These are phyloP conservation scores for Tetracladium marchalianum DNA, from an alignment of 495 filamentous ascomycete genomes.

Conservation along the genomic window DNA sequence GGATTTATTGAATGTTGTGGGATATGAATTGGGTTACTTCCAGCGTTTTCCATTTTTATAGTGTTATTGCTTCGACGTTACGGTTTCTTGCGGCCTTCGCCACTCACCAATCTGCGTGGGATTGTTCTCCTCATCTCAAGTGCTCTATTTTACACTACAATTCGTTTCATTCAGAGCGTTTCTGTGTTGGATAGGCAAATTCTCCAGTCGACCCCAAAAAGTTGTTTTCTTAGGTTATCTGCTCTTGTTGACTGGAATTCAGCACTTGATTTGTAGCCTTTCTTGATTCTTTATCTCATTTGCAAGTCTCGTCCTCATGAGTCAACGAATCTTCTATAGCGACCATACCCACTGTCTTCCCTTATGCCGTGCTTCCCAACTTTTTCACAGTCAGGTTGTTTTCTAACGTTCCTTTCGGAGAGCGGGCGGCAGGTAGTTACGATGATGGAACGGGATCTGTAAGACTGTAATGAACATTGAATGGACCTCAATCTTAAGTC, in stretches of 20 bases:
- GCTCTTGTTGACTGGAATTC: conserved; percentile 5
- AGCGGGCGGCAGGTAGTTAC: conserved; percentile 15
- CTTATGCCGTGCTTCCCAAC: conserved; percentile 6
- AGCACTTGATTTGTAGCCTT: conserved; percentile 11
- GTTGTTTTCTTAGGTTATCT: conserved; percentile 22
- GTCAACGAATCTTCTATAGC: conserved; percentile 25
- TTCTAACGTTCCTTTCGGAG: conserved; percentile 11
- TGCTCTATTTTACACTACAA: conserved; percentile 14
- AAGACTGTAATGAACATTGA: conserved; percentile 12
- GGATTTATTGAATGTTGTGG: conserved; percentile 6
- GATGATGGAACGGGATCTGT: conserved; percentile 5
- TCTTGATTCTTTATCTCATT: conserved; percentile 11
- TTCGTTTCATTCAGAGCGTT: conserved; percentile 6
- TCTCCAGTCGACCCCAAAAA: conserved; percentile 15
- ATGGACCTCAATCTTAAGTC: too few species aligned
- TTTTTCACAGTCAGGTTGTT: conserved; percentile 7
- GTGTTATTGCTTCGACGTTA: background rate
- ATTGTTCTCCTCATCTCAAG: conserved; percentile 9
- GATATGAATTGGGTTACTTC: conserved; percentile 9
- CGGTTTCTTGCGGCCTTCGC: conserved; percentile 6
- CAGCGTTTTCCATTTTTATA: conserved; percentile 9
- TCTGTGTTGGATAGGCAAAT: conserved; percentile 18
- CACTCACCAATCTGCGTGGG: conserved; percentile 16
- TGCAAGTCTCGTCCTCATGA: conserved; percentile 19
- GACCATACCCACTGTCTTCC: conserved; percentile 19